Evolutionary conservation across 345 rosid genomes (phyloP).

Genomic region (Rhodamnia rubescens): DNA sequence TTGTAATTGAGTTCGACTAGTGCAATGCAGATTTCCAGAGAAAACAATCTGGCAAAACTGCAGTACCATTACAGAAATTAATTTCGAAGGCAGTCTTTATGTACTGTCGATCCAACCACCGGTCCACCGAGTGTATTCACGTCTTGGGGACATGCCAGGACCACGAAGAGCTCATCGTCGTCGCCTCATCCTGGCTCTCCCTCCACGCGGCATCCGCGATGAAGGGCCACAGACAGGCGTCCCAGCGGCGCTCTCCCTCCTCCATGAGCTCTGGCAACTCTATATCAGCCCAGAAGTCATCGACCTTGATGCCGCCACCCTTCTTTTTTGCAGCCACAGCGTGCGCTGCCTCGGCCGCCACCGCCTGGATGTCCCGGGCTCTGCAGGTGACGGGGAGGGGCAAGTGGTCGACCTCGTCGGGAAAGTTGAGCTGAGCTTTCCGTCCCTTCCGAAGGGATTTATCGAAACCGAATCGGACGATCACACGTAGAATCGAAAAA

Average conservation of each 20-base stretch:
- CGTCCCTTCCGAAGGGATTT: too few species aligned
- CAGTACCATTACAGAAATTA: not conserved
- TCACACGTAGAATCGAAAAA: too few species aligned
- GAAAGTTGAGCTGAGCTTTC: constrained; percentile 77
- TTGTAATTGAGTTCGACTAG: not conserved
- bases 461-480: too few species aligned
- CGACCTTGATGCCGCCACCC: constrained; percentile 6
- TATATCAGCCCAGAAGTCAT: constrained; percentile 50
- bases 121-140: not conserved
- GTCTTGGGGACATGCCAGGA: not conserved
- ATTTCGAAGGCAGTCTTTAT: not conserved
- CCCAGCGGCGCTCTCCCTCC: not conserved
- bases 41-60: not conserved
- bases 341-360: constrained; percentile 65
- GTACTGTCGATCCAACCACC: not conserved
- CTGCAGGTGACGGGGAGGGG: constrained; percentile 48
- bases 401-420: constrained; percentile 48
- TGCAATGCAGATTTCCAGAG: not conserved
- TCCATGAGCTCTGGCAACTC: not conserved
- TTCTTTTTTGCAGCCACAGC: constrained; percentile 8
- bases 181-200: not conserved
- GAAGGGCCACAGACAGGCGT: not conserved
- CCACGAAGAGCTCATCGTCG: not conserved
- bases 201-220: not conserved
- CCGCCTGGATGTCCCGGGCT: constrained; percentile 67